Conservation (phyloP, 768 basidiomycete species). For the Amanita rubescens region DNA sequence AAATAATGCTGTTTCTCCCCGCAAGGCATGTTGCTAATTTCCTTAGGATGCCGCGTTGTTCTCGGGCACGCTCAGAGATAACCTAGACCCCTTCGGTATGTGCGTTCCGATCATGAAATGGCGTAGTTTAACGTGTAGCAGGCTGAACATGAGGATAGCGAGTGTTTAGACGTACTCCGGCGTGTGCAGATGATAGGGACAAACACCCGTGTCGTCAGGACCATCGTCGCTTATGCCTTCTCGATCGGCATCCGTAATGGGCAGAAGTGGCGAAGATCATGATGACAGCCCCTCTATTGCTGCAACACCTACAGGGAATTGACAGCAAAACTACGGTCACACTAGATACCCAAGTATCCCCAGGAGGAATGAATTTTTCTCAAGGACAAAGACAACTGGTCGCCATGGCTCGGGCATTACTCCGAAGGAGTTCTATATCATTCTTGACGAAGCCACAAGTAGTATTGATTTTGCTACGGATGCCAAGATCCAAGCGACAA, state of each 20-base stretch:
- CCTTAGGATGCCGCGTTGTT: slow-evolving; percentile 63
- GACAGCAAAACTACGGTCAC: slow-evolving; percentile 52
- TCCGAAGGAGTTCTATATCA: slow-evolving; percentile 67
- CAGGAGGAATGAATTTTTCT: slow-evolving; percentile 87
- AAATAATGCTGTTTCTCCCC: slow-evolving; percentile 6
- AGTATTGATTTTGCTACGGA: slow-evolving; percentile 87
- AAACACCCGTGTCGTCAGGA: slow-evolving; percentile 40
- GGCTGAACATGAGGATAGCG: slow-evolving; percentile 70
- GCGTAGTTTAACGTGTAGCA: slow-evolving; percentile 15
- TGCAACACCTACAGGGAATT: slow-evolving; percentile 42
- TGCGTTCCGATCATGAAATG: not conserved
- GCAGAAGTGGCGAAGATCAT: slow-evolving; percentile 30
- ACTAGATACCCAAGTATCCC: slow-evolving; percentile 73
- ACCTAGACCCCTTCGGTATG: slow-evolving; percentile 65
- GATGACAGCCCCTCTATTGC: slow-evolving; percentile 29
- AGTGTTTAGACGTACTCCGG: slow-evolving; percentile 72
- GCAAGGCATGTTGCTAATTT: not conserved
- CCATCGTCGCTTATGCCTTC: slow-evolving; percentile 43
- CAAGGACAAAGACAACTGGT: slow-evolving; percentile 88
- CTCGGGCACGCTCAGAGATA: slow-evolving; percentile 71
- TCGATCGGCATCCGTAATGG: slow-evolving; percentile 32
- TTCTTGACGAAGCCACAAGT: slow-evolving; percentile 80
- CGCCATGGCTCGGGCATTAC: slow-evolving; percentile 76
- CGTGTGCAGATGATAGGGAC: slow-evolving; percentile 73
- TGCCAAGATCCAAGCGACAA: slow-evolving; percentile 83